Base-by-base conservation (phyloP, 148 eudicot genomes). In the Rhododendron ferrugineum region DNA sequence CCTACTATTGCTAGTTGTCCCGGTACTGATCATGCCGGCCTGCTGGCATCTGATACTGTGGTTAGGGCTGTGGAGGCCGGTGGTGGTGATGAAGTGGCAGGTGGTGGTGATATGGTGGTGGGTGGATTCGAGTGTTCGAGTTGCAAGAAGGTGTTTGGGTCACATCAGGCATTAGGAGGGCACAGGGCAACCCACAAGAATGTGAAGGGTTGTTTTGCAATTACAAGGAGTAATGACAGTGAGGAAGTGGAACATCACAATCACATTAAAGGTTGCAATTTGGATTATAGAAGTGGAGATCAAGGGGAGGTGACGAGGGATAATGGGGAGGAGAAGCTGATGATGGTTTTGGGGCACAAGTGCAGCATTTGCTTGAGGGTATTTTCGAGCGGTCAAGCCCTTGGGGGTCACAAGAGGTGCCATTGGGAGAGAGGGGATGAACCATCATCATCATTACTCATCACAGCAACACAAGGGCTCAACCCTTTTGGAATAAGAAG, bases 171-270 rank as follows among this genome's bases (percentile, higher is more conserved):
- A 0, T 75, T 96, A 30, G 99, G 99, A 11, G 99, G 99, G 4
- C 96, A 96, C 89, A 91, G 94, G 86, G 97, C 98, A 0, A 95
- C 92, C 68, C 96, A 94, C 88, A 94, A 93, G 91, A 95, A 95
- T 40, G 98, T 94, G 40, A 95, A 94, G 88, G 98, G 97, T 11
- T 94, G 97, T 82, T 92, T 91, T 34, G 96, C 97, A 11, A 92
- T 85, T 26, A 89, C 85, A 5, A 84, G 81, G 78, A 60, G 72
- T 74, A 30, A 30, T 64, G 87, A 20, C 23, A 81, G 34, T 10
- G 89, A 84, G 6, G 83, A 26, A 28, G 40, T 47, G 5, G 80
- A 72, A 3, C 62, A 13, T 3, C 37, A 50, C 18, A 86, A 72
- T 10, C 79, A 77, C 20, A 36, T 16, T 6, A 22, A 62, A 11